phyloP scores from a whole-genome alignment of 345 rosid species.

The Carallia pectinifolia region DNA sequence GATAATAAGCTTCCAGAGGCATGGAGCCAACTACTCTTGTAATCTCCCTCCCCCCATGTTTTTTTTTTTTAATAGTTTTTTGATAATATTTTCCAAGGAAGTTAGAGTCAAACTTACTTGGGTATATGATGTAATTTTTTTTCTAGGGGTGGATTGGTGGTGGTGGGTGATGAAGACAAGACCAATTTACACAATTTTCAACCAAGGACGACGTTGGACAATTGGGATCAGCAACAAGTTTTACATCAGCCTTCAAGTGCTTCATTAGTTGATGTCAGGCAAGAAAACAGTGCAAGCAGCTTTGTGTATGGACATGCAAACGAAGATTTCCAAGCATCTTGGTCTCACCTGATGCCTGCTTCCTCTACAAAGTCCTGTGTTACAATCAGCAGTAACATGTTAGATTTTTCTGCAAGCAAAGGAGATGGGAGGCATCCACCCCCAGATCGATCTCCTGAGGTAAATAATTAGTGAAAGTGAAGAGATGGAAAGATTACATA shows the following conservation, averaged over 20 bases:
- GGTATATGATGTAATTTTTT: neutral
- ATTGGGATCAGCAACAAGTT: slow-evolving; percentile 60
- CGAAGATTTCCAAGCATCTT: slow-evolving; percentile 39
- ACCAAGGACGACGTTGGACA: slow-evolving; percentile 48
- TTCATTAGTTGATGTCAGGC: slow-evolving; percentile 48
- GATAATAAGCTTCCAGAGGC: slow-evolving; percentile 70
- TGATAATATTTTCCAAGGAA: neutral
- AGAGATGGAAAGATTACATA: neutral
- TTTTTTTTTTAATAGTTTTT: neutral
- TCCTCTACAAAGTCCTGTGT: slow-evolving; percentile 71
- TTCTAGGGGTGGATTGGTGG: slow-evolving; percentile 67
- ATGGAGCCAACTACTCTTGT: slow-evolving; percentile 83
- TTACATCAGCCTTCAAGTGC: slow-evolving; percentile 47
- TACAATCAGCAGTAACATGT: slow-evolving; percentile 59
- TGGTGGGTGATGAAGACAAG: slow-evolving; percentile 59
- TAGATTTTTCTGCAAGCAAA: slow-evolving; percentile 63
- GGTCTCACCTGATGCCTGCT: slow-evolving; percentile 50
- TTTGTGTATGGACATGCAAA: slow-evolving; percentile 43
- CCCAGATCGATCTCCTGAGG: slow-evolving; percentile 79
- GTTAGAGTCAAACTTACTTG: neutral
- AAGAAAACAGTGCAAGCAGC: slow-evolving; percentile 54
- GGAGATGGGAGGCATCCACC: slow-evolving; percentile 58
- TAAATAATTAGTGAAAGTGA: slow-evolving; percentile 9
- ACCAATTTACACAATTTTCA: slow-evolving; percentile 46
- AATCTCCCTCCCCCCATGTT: slow-evolving; percentile 19